phyloP scores from a whole-genome alignment of 2,329 filamentous ascomycete species.

The Nemania serpens region DNA sequence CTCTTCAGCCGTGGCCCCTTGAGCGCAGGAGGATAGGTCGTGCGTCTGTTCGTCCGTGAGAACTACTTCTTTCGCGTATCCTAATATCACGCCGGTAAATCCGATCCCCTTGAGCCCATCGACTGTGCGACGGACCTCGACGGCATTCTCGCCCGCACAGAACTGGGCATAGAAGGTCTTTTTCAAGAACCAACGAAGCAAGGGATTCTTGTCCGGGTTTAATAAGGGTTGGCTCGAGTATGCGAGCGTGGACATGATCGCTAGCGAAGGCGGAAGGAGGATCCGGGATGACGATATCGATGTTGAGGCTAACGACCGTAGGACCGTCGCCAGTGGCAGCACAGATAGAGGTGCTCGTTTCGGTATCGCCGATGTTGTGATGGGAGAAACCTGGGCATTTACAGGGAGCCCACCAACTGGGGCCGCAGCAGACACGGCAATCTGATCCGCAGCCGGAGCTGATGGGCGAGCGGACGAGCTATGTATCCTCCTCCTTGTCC shows the following conservation, averaged over 20 bases:
- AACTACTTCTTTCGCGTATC: slow-evolving; percentile 83
- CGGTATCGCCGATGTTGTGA: slow-evolving; percentile 31
- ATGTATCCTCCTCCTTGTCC: slow-evolving; percentile 36
- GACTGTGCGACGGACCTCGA: slow-evolving; percentile 71
- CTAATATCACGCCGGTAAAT: slow-evolving; percentile 81
- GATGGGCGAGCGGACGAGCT: slow-evolving; percentile 28
- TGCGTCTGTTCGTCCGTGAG: slow-evolving; percentile 60
- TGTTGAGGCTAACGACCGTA: slow-evolving; percentile 72
- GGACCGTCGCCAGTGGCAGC: slow-evolving; percentile 67
- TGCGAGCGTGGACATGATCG: slow-evolving; percentile 70
- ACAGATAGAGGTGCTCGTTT: slow-evolving; percentile 59
- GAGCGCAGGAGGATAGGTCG: slow-evolving; percentile 49
- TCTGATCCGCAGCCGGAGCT: slow-evolving; percentile 31
- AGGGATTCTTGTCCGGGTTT: slow-evolving; percentile 74
- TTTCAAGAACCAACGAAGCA: slow-evolving; percentile 73
- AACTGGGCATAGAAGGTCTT: slow-evolving; percentile 90
- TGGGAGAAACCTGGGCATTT: slow-evolving; percentile 21
- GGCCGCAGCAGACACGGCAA: slow-evolving; percentile 26
- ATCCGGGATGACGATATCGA: slow-evolving; percentile 71
- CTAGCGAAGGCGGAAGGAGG: slow-evolving; percentile 72
- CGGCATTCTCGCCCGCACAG: slow-evolving; percentile 77
- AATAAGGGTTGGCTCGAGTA: slow-evolving; percentile 69
- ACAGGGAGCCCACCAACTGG: slow-evolving; percentile 26
- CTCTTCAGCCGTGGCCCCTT: slow-evolving; percentile 54
- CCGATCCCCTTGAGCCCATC: slow-evolving; percentile 71